Percentiles rank a stretch among this genome's conserved stretches.
Conservation (phyloP, 805 yeast species). For the Candida parachauliodes region DNA sequence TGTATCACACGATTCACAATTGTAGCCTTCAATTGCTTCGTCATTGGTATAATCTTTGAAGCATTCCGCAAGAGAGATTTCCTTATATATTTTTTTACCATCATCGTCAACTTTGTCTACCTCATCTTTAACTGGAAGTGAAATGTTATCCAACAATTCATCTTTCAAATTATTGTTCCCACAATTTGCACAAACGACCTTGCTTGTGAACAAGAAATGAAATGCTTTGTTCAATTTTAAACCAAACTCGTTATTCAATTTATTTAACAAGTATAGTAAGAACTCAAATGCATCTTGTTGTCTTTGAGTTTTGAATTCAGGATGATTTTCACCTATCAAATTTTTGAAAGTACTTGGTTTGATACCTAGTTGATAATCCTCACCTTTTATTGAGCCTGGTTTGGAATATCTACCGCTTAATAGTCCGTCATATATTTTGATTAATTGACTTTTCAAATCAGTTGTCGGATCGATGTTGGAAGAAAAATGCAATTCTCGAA, state of each 20-base stretch:
- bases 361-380: conserved; percentile 69
- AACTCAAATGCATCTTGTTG: conserved; percentile 98
- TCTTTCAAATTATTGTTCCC: conserved; percentile 52
- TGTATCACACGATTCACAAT: conserved; percentile 54
- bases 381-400: conserved; percentile 44
- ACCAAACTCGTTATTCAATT: conserved; percentile 49
- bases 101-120: conserved; percentile 32
- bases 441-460: conserved; percentile 70
- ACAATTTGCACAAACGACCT: conserved; percentile 58
- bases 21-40: conserved; percentile 58
- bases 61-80: conserved; percentile 48
- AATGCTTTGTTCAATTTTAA: conserved; percentile 52
- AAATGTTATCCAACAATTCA: conserved; percentile 59
- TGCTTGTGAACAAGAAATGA: conserved; percentile 62
- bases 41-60: conserved; percentile 42
- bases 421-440: conserved; percentile 78
- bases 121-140: conserved; percentile 55
- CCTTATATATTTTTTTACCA: conserved; percentile 46
- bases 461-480: conserved; percentile 49
- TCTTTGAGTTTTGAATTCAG: conserved; percentile 78
- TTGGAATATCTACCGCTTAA: conserved; percentile 67
- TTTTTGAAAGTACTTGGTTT: conserved; percentile 74
- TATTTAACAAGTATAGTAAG: conserved; percentile 61
- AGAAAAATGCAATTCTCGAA: conserved; percentile 32
- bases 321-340: conserved; percentile 71